These are phyloP conservation scores for Phaeoacremonium minimum DNA, from an alignment of 2,329 filamentous ascomycete species.

Conservation along the genomic window DNA sequence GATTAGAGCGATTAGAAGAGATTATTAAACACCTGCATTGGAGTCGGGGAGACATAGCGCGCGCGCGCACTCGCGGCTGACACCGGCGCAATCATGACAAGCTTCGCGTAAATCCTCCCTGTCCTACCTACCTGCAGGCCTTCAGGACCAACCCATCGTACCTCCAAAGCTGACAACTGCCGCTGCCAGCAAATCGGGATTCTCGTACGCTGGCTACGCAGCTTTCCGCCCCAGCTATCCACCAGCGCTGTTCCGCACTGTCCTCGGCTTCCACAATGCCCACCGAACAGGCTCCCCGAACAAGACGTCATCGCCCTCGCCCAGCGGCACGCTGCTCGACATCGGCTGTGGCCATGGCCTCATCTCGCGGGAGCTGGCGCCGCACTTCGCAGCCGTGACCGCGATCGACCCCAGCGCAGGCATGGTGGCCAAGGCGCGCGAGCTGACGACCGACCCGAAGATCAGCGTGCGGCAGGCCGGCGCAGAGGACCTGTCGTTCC, in stretches of 20 bases:
- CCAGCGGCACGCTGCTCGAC: constrained; percentile 39
- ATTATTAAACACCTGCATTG: too few species aligned
- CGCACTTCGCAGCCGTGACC: constrained; percentile 44
- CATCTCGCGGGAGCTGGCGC: constrained; percentile 47
- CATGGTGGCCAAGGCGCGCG: constrained; percentile 50
- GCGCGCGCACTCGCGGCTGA: too few species aligned
- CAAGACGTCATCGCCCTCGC: constrained; percentile 18
- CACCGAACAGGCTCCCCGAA: neutral
- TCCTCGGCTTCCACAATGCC: constrained; percentile 49
- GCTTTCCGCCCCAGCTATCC: constrained; percentile 58
- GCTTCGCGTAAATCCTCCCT: constrained; percentile 7
- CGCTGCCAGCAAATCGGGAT: constrained; percentile 49
- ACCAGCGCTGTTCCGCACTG: constrained; percentile 43
- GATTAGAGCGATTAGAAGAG: too few species aligned
- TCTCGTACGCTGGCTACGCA: constrained; percentile 54
- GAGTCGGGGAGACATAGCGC: too few species aligned
- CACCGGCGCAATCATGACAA: too few species aligned
- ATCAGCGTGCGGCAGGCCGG: constrained; percentile 43
- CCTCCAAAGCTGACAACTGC: constrained; percentile 12
- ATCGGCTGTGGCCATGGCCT: constrained; percentile 62
- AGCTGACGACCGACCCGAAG: constrained; percentile 32
- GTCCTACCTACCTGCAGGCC: neutral
- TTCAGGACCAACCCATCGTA: constrained; percentile 1
- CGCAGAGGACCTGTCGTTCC: constrained; percentile 50
- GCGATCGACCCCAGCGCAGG: constrained; percentile 53